Evolutionary conservation across 352 stramenopile species (phyloP).

Genomic region (Phytophthora syringae): DNA sequence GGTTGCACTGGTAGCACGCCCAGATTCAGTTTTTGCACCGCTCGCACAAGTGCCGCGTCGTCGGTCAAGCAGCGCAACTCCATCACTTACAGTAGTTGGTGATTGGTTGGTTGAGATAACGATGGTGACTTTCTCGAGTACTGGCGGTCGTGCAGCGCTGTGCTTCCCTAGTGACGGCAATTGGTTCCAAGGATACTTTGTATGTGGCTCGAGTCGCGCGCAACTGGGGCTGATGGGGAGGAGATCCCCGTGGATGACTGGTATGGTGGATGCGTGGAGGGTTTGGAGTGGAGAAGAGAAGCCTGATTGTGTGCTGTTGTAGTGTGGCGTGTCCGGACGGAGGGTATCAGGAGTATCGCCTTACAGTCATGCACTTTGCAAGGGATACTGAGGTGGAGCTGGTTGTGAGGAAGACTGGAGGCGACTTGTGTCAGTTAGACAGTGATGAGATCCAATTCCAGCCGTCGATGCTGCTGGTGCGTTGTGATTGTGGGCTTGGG

Average conservation of each 20-base stretch:
- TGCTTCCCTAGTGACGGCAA: slow-evolving; percentile 58
- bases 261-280: slow-evolving; percentile 37
- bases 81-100: slow-evolving; percentile 26
- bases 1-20: slow-evolving; percentile 71
- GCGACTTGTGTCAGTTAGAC: slow-evolving; percentile 61
- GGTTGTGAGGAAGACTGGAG: slow-evolving; percentile 64
- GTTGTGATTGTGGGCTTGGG: neutral
- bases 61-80: slow-evolving; percentile 56
- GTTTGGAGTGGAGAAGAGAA: neutral
- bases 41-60: slow-evolving; percentile 47
- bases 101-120: slow-evolving; percentile 27
- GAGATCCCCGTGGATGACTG: slow-evolving; percentile 72
- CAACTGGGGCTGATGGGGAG: slow-evolving; percentile 66
- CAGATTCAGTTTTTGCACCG: slow-evolving; percentile 71
- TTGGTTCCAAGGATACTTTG: slow-evolving; percentile 81
- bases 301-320: slow-evolving; percentile 1
- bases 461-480: slow-evolving; percentile 42
- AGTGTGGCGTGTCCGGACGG: slow-evolving; percentile 69
- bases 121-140: slow-evolving; percentile 34
- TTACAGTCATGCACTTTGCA: slow-evolving; percentile 69
- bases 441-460: slow-evolving; percentile 54
- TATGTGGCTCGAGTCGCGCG: slow-evolving; percentile 36
- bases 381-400: slow-evolving; percentile 44
- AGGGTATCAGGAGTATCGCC: slow-evolving; percentile 66
- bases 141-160: slow-evolving; percentile 50